Conservation (phyloP, 306 rosid genomes). For the Abrus precatorius region DNA sequence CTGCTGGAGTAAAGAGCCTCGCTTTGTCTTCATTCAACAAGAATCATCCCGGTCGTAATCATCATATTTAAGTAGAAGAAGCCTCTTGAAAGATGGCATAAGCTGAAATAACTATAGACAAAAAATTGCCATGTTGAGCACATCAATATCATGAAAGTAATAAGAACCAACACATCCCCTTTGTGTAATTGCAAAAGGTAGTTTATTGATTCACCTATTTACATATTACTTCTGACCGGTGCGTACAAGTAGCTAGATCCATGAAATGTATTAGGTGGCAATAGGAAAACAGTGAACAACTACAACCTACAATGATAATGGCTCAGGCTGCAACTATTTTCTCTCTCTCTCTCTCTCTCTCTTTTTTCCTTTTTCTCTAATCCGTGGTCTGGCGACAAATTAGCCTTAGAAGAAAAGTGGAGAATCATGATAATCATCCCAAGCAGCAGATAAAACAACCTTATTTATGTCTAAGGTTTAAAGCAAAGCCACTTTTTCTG, state of each 20-base stretch:
- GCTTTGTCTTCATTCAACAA: constrained; percentile 40
- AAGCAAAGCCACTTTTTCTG: constrained; percentile 87
- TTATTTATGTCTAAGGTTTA: constrained; percentile 30
- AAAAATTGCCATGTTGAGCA: background rate
- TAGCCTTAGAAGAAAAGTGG: constrained; percentile 44
- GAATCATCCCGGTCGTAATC: constrained; percentile 1
- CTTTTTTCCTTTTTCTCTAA: constrained; percentile 14
- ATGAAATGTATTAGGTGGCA: constrained; percentile 41
- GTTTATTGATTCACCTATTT: constrained; percentile 42
- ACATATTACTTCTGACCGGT: constrained; percentile 34
- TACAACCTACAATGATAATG: constrained; percentile 33
- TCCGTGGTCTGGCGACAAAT: constrained; percentile 28
- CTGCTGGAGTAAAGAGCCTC: constrained; percentile 5
- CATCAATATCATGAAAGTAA: background rate
- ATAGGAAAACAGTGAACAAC: constrained; percentile 37
- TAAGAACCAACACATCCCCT: constrained; percentile 4
- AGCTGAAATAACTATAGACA: background rate
- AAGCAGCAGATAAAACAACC: background rate
- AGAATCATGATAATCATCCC: constrained; percentile 11
- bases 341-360: background rate
- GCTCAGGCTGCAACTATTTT: constrained; percentile 24
- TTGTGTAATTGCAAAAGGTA: constrained; percentile 11
- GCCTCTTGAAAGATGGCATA: constrained; percentile 22
- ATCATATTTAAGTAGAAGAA: constrained; percentile 10
- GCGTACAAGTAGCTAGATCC: constrained; percentile 35